phyloP scores from a whole-genome alignment of 164 flowering plant species.

The Taxillus chinensis region DNA sequence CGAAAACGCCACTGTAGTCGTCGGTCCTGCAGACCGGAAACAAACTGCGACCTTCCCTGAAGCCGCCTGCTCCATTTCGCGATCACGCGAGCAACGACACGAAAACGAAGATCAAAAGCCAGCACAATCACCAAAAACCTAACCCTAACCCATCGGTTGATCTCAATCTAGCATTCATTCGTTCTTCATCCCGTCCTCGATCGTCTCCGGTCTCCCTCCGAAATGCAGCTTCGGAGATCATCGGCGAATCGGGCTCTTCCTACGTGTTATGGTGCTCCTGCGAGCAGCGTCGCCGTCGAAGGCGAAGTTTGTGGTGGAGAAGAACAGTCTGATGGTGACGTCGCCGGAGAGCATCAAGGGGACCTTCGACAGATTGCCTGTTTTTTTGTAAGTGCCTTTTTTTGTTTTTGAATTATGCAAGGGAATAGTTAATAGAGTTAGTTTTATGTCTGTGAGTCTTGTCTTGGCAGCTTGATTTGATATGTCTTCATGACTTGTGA shows the following conservation, averaged over 20 bases:
- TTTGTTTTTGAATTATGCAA: background rate
- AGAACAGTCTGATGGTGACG: constrained; percentile 76
- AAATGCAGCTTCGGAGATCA: constrained; percentile 14
- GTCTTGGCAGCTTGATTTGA: background rate
- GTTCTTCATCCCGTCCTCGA: background rate
- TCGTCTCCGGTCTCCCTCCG: background rate
- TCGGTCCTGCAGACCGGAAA: too few relatives aligned
- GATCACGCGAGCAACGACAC: too few relatives aligned
- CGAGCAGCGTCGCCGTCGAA: constrained; percentile 4
- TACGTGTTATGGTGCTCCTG: constrained; percentile 33
- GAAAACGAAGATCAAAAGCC: too few relatives aligned
- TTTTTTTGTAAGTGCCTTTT: too few relatives aligned
- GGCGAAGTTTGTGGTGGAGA: constrained; percentile 79
- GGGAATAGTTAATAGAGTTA: background rate
- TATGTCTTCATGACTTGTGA: too few relatives aligned
- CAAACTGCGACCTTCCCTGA: too few relatives aligned
- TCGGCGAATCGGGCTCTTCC: constrained; percentile 1
- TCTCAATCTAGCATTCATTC: too few relatives aligned
- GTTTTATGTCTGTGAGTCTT: background rate
- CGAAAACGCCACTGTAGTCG: too few relatives aligned
- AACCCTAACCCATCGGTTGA: too few relatives aligned
- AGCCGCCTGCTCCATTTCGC: too few relatives aligned
- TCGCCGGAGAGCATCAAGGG: constrained; percentile 75
- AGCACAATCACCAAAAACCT: too few relatives aligned
- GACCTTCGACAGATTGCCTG: constrained; percentile 67